Percentiles rank a stretch among this genome's conserved stretches.
These are phyloP conservation scores for Alternaria novae-zelandiae DNA, from an alignment of 2,329 filamentous ascomycete genomes.

Conservation along the genomic window DNA sequence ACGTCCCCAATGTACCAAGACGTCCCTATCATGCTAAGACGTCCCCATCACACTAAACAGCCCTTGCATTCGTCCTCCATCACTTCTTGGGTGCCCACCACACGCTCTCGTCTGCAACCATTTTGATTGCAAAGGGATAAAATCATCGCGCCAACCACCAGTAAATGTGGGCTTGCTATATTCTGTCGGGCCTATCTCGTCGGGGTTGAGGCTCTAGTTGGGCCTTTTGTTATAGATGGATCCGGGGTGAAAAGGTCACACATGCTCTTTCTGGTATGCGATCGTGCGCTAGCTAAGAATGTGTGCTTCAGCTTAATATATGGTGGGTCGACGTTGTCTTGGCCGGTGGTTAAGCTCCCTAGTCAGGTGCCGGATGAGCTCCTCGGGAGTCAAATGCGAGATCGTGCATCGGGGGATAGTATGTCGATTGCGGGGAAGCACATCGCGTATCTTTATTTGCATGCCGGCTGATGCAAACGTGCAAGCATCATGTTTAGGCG, in stretches of 20 bases:
- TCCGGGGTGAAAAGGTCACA: background rate
- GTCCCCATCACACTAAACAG: background rate
- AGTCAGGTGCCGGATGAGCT: background rate
- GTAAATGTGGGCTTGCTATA: background rate
- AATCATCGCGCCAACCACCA: background rate
- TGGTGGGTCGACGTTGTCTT: background rate
- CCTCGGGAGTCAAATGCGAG: background rate
- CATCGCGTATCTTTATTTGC: background rate
- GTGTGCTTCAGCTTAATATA: background rate
- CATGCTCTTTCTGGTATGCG: background rate
- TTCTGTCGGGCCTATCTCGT: background rate
- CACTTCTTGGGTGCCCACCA: background rate
- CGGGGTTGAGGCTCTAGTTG: background rate
- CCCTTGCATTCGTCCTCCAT: background rate
- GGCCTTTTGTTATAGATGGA: background rate
- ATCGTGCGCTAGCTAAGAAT: background rate
- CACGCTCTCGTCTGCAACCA: background rate
- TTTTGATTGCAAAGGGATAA: background rate
- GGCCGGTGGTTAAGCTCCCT: constrained; percentile 2
- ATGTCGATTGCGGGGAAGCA: background rate
- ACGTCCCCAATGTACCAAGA: background rate
- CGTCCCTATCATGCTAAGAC: background rate
- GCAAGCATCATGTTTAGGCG: background rate
- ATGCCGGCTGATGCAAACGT: background rate
- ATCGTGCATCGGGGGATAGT: background rate